phyloP scores from a whole-genome alignment of 2,329 filamentous ascomycete genomes.

The Penicillium sp. region DNA sequence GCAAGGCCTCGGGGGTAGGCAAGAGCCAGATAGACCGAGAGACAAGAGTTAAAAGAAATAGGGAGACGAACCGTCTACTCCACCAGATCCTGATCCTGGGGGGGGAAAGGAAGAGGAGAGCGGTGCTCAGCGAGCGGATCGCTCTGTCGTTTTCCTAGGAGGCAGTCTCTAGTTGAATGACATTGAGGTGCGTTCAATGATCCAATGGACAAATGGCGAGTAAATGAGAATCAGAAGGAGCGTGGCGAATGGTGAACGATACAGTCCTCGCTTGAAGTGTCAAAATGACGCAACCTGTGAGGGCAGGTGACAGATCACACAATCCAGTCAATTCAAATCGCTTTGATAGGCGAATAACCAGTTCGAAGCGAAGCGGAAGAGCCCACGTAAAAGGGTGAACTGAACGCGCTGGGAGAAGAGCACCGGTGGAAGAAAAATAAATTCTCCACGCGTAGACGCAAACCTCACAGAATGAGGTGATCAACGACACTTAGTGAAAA shows the following conservation, averaged over 20 bases:
- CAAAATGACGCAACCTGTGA: neutral
- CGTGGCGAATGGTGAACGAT: slow-evolving; percentile 8
- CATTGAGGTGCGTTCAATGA: slow-evolving; percentile 36
- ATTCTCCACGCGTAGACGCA: slow-evolving; percentile 27
- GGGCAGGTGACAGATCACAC: slow-evolving; percentile 4
- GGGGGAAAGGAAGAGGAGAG: slow-evolving; percentile 25
- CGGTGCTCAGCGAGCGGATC: slow-evolving; percentile 41
- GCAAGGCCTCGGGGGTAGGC: slow-evolving; percentile 3
- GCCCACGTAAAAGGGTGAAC: slow-evolving; percentile 5
- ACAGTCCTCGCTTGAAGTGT: slow-evolving; percentile 1
- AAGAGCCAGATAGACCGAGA: slow-evolving; percentile 4
- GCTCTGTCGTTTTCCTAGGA: slow-evolving; percentile 33
- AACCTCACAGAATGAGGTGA: slow-evolving; percentile 27
- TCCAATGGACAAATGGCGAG: slow-evolving; percentile 17
- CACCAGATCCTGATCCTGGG: slow-evolving; percentile 41
- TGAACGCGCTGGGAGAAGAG: slow-evolving; percentile 6
- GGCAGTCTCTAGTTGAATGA: slow-evolving; percentile 39
- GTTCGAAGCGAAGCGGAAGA: slow-evolving; percentile 2
- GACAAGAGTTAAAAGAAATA: slow-evolving; percentile 1
- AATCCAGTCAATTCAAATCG: slow-evolving; percentile 2
- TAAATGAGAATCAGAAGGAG: slow-evolving; percentile 28
- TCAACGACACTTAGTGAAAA: slow-evolving; percentile 54
- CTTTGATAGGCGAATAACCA: slow-evolving; percentile 9
- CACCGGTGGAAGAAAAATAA: slow-evolving; percentile 12
- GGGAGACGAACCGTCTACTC: slow-evolving; percentile 43